These are phyloP conservation scores for Cytospora paraplurivora DNA, from an alignment of 2,329 filamentous ascomycete species.

Conservation along the genomic window DNA sequence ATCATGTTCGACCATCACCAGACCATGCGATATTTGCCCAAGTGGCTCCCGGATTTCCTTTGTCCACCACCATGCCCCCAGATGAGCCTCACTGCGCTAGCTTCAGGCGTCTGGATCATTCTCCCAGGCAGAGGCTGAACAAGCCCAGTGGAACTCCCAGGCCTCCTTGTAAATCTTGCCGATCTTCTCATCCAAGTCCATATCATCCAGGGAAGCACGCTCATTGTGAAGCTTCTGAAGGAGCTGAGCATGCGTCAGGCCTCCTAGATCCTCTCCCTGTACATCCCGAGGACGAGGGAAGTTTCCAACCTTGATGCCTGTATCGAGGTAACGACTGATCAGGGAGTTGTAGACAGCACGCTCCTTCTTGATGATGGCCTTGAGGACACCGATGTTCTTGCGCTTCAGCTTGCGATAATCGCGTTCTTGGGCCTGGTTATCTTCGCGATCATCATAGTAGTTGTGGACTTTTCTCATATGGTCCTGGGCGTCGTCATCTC, in stretches of 20 bases:
- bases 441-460: background rate
- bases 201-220: too few species aligned
- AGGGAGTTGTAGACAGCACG: background rate
- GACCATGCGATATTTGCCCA: too few species aligned
- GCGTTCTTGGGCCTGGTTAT: background rate
- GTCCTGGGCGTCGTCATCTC: background rate
- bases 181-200: background rate
- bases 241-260: background rate
- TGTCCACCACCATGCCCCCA: too few species aligned
- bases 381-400: background rate
- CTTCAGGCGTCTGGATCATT: too few species aligned
- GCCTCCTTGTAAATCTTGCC: constrained; percentile 3
- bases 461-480: background rate
- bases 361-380: background rate
- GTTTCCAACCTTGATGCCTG: too few species aligned
- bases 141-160: background rate
- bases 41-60: too few species aligned
- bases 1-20: too few species aligned
- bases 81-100: too few species aligned
- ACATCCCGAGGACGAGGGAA: background rate
- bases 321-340: background rate
- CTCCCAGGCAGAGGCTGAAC: too few species aligned
- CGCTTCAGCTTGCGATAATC: background rate
- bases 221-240: background rate
- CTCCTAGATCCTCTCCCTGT: background rate